Evolutionary conservation across 768 basidiomycete genomes (phyloP).

Genomic region (Pholiota microspora): DNA sequence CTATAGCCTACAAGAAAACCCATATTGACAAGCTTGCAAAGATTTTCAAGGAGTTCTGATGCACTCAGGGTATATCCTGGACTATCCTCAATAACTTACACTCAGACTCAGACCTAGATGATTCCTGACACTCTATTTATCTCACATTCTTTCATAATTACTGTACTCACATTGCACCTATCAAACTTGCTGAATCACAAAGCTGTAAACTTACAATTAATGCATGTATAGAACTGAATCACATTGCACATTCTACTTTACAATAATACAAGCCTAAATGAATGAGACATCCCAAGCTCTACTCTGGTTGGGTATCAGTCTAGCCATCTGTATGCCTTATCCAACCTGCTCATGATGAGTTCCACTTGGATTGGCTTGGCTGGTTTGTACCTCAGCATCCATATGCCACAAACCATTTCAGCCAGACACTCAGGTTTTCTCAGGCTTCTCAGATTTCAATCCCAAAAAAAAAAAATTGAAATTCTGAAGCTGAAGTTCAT

Average conservation of each 20-base stretch:
- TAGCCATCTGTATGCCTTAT: conserved; percentile 4
- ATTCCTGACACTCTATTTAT: too few relatives aligned
- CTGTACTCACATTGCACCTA: too few relatives aligned
- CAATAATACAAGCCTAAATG: too few relatives aligned
- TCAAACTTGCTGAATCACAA: too few relatives aligned
- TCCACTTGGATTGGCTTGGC: conserved; percentile 13
- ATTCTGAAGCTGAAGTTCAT: too few relatives aligned
- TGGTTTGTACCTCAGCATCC: not conserved
- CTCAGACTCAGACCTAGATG: too few relatives aligned
- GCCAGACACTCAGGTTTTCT: conserved; percentile 1
- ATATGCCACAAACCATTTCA: not conserved
- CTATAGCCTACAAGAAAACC: conserved; percentile 13
- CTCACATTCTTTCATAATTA: too few relatives aligned
- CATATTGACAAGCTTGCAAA: conserved; percentile 4
- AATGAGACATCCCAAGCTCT: conserved; percentile 7
- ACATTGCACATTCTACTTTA: too few relatives aligned
- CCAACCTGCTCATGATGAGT: conserved; percentile 10
- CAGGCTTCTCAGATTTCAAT: not conserved
- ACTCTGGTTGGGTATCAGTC: conserved; percentile 7
- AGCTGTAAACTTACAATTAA: too few relatives aligned
- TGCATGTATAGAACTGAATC: not conserved
- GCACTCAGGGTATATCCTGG: too few relatives aligned
- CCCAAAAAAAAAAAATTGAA: too few relatives aligned
- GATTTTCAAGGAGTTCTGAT: conserved; percentile 14
- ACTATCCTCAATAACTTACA: too few relatives aligned